Conservation (phyloP, 345 rosid genomes). For the Arabidopsis suecica region DNA sequence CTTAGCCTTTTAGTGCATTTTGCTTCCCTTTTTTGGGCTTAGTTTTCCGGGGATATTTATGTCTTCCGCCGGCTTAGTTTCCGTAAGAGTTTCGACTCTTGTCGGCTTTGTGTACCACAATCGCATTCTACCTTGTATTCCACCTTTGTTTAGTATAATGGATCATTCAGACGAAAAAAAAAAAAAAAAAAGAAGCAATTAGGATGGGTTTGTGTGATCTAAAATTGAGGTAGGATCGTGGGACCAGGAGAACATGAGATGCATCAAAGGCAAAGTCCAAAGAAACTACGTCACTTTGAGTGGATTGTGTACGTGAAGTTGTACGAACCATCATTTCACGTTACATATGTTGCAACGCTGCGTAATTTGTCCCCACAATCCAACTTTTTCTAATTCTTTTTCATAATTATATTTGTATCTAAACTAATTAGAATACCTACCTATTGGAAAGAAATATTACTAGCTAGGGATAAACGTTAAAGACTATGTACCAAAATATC, state of each 20-base stretch:
- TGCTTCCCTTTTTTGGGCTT: no score
- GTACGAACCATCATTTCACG: slow-evolving; percentile 37
- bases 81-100: no score
- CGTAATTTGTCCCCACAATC: slow-evolving; percentile 22
- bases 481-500: background rate
- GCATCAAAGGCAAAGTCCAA: slow-evolving; percentile 45
- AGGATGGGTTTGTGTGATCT: background rate
- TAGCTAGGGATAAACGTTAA: background rate
- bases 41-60: no score
- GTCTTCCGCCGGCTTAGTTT: no score
- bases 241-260: slow-evolving; percentile 32
- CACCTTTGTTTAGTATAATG: no score
- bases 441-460: background rate
- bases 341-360: slow-evolving; percentile 26
- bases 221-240: slow-evolving; percentile 17
- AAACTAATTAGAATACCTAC: background rate
- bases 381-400: background rate
- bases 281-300: slow-evolving; percentile 41
- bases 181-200: no score
- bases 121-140: no score
- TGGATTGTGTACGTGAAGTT: slow-evolving; percentile 43
- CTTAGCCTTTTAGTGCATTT: no score
- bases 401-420: background rate
- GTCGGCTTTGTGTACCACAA: no score
- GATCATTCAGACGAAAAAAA: no score